Evolutionary conservation across 2,329 filamentous ascomycete species (phyloP).

Genomic region (Fusarium marasasianum): DNA sequence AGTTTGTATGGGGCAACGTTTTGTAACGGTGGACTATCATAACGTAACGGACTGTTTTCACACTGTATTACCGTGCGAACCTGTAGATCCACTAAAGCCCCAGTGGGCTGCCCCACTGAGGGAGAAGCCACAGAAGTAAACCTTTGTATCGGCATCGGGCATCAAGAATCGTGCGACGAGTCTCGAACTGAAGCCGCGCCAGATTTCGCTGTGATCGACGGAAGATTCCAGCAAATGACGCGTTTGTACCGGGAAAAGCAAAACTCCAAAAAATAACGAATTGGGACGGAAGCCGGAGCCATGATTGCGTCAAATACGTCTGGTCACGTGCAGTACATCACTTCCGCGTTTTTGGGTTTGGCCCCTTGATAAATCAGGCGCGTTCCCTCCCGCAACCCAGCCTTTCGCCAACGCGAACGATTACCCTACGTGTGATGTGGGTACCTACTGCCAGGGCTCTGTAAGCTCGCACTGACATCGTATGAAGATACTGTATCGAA

Average conservation of each 20-base stretch:
- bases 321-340: fast-evolving
- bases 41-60: too few species aligned
- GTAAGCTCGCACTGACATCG: neutral
- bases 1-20: constrained; percentile 26
- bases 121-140: too few species aligned
- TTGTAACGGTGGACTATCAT: neutral
- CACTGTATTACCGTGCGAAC: neutral
- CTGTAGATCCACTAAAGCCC: too few species aligned
- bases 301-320: neutral
- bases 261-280: neutral
- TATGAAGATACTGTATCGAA: too few species aligned
- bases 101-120: too few species aligned
- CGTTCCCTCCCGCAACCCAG: neutral
- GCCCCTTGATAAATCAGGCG: too few species aligned
- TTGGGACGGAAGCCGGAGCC: neutral
- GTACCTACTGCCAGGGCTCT: neutral
- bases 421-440: neutral
- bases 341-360: neutral
- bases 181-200: neutral
- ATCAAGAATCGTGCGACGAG: neutral
- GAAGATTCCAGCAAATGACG: neutral
- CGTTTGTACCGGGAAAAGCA: neutral
- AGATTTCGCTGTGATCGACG: neutral
- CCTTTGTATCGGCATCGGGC: too few species aligned
- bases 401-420: too few species aligned